Conservation (phyloP, 2,329 filamentous ascomycete species). For the Fusarium sp. region DNA sequence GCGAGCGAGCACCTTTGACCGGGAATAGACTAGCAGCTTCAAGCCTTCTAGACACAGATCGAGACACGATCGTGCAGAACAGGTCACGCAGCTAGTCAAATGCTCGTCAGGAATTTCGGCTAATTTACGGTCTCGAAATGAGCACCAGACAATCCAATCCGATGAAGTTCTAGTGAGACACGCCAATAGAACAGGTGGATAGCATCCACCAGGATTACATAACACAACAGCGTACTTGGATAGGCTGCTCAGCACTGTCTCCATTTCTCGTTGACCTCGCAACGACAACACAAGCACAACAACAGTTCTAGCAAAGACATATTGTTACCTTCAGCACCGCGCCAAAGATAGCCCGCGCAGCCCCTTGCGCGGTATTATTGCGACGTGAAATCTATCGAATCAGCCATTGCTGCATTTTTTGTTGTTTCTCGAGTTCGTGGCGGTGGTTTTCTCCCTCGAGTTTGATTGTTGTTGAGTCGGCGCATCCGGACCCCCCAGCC, state of each 20-base stretch:
- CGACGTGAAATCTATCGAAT: constrained; percentile 16
- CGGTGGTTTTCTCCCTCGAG: constrained; percentile 19
- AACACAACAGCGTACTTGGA: constrained; percentile 31
- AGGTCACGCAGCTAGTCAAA: constrained; percentile 33
- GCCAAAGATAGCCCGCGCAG: constrained; percentile 39
- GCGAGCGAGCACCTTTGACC: constrained; percentile 17
- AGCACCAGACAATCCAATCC: constrained; percentile 5
- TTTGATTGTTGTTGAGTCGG: constrained; percentile 47
- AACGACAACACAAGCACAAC: constrained; percentile 59
- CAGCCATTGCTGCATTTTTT: constrained; percentile 17
- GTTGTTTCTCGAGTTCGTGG: constrained; percentile 30
- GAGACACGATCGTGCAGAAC: constrained; percentile 33
- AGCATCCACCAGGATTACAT: constrained; percentile 34
- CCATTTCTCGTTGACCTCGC: constrained; percentile 57
- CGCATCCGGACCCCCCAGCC: constrained; percentile 49
- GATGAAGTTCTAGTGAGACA: constrained; percentile 21
- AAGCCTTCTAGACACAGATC: constrained; percentile 38
- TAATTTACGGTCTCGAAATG: constrained; percentile 40
- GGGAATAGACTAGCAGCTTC: constrained; percentile 24
- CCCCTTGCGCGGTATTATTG: constrained; percentile 30
- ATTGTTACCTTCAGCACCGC: constrained; percentile 49
- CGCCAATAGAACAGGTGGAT: constrained; percentile 33
- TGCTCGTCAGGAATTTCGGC: constrained; percentile 45
- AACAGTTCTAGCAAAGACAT: constrained; percentile 50
- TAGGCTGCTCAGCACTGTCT: constrained; percentile 35